phyloP scores from a whole-genome alignment of 2,329 filamentous ascomycete species.

The Bipolaris sorokiniana region DNA sequence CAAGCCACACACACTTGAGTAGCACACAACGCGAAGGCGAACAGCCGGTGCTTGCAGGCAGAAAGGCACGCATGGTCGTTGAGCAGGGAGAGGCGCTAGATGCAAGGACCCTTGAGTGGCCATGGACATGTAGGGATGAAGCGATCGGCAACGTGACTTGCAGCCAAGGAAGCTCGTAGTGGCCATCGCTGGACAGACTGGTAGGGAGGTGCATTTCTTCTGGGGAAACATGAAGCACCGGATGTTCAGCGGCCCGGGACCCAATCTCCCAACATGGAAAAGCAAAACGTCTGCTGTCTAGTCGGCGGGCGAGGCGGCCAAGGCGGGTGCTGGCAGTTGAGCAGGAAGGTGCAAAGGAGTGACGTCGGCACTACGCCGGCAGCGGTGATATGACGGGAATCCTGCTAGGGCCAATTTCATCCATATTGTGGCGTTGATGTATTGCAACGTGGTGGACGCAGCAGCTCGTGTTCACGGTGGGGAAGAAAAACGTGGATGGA shows the following conservation, averaged over 20 bases:
- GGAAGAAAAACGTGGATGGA: background rate
- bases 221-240: conserved; percentile 1
- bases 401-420: conserved; percentile 8
- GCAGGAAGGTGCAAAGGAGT: conserved; percentile 6
- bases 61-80: conserved; percentile 18
- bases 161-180: background rate
- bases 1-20: conserved; percentile 18
- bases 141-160: conserved; percentile 6
- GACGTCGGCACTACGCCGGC: conserved; percentile 3
- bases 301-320: background rate
- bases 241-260: background rate
- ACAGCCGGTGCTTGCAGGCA: conserved; percentile 24
- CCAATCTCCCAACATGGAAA: conserved; percentile 4
- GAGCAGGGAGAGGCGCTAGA: conserved; percentile 15
- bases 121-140: background rate
- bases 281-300: conserved; percentile 4
- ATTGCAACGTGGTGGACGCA: conserved; percentile 8
- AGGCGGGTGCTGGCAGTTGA: background rate
- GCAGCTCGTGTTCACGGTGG: conserved; percentile 8
- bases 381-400: background rate
- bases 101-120: conserved; percentile 8
- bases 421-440: conserved; percentile 24
- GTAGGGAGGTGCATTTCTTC: conserved; percentile 7
- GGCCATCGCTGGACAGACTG: background rate
- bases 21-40: conserved; percentile 13